Conservation (phyloP, 2,329 filamentous ascomycete species). For the Fusarium citri region DNA sequence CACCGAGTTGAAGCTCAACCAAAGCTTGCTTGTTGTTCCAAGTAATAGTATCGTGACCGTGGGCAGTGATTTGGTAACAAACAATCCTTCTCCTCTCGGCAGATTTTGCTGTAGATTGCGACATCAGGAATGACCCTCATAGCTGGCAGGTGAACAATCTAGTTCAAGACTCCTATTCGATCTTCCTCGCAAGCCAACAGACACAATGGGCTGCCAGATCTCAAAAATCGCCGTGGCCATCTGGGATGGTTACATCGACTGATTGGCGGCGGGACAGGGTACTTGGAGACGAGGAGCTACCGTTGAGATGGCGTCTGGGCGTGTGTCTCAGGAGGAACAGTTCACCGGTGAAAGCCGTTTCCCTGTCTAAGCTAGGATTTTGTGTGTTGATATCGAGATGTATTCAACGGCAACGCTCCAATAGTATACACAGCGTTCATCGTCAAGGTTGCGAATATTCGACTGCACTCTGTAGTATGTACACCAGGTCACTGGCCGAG, state of each 20-base stretch:
- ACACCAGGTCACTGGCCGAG: background rate
- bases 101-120: background rate
- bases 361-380: constrained; percentile 31
- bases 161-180: constrained; percentile 36
- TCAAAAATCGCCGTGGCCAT: constrained; percentile 45
- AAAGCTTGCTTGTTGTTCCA: constrained; percentile 18
- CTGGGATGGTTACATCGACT: constrained; percentile 46
- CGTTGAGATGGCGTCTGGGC: constrained; percentile 44
- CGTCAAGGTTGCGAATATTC: constrained; percentile 18
- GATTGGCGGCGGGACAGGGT: constrained; percentile 34
- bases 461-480: background rate
- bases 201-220: constrained; percentile 46
- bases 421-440: constrained; percentile 22
- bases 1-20: constrained; percentile 35
- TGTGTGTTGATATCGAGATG: constrained; percentile 20
- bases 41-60: background rate
- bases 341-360: constrained; percentile 41
- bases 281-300: constrained; percentile 41
- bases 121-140: background rate
- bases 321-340: constrained; percentile 45
- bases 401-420: constrained; percentile 35
- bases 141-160: constrained; percentile 18
- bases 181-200: constrained; percentile 37
- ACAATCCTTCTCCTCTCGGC: background rate
- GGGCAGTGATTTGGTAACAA: background rate